Evolutionary conservation across 1,284 basidiomycete genomes (phyloP).

Genomic region (Puccinia sorghi): DNA sequence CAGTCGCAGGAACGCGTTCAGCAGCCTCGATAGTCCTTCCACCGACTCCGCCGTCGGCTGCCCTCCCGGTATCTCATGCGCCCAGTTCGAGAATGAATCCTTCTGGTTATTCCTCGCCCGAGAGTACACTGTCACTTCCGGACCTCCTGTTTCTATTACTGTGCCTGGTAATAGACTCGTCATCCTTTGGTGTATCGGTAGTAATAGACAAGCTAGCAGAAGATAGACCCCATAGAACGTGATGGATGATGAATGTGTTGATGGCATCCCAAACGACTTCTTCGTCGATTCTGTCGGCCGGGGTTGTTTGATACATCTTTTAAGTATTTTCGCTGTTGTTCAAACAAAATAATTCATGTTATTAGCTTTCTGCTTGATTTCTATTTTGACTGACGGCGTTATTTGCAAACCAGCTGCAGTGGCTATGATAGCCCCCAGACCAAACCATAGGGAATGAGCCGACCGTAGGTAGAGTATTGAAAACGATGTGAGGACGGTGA

Average conservation of each 20-base stretch:
- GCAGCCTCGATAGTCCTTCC: background rate
- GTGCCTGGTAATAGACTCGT: conserved; percentile 47
- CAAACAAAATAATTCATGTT: too few relatives aligned
- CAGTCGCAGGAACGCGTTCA: conserved; percentile 34
- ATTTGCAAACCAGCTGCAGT: conserved; percentile 56
- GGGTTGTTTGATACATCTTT: conserved; percentile 69
- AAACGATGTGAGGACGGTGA: conserved; percentile 66
- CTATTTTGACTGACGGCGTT: background rate
- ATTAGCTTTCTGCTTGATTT: too few relatives aligned
- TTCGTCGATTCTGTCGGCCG: conserved; percentile 67
- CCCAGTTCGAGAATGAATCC: background rate
- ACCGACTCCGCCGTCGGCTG: background rate
- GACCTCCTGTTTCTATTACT: background rate
- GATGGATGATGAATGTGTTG: conserved; percentile 77
- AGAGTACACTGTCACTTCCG: conserved; percentile 9
- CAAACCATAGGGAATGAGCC: conserved; percentile 70
- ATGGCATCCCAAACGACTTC: conserved; percentile 76
- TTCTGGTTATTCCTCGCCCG: conserved; percentile 49
- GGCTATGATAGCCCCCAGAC: conserved; percentile 67
- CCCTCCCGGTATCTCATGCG: background rate
- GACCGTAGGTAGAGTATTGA: conserved; percentile 70
- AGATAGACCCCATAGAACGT: conserved; percentile 72
- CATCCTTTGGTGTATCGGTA: conserved; percentile 63
- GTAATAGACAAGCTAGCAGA: conserved; percentile 64
- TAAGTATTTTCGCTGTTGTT: conserved; percentile 68